Conservation (phyloP, 768 basidiomycete genomes). For the Trametes sanguinea region DNA sequence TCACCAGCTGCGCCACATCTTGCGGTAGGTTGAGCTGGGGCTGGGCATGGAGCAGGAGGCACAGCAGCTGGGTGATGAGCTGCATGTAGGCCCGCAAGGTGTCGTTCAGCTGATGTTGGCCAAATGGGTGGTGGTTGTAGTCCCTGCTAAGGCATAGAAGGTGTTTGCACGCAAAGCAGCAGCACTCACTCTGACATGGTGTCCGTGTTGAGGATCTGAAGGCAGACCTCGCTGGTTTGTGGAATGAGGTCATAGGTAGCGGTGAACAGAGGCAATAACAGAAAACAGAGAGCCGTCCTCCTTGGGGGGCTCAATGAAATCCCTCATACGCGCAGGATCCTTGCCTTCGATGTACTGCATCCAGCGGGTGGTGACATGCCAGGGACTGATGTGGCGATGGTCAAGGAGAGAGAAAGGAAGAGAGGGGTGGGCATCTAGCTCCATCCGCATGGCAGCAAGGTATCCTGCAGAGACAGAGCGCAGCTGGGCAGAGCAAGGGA, state of each 20-base stretch:
- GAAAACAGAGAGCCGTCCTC: constrained; percentile 1
- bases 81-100: constrained; percentile 3
- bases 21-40: neutral
- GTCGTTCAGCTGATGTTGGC: constrained; percentile 6
- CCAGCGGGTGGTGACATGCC: no score
- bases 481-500: no score
- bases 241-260: neutral
- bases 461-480: no score
- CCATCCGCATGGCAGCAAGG: neutral
- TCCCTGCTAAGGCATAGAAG: neutral
- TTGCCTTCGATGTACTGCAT: no score
- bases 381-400: constrained; percentile 7
- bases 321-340: no score
- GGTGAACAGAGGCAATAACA: neutral
- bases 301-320: no score
- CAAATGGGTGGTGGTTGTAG: constrained; percentile 2
- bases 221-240: no score
- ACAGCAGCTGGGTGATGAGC: constrained; percentile 1
- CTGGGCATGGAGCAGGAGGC: neutral
- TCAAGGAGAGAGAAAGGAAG: constrained; percentile 1
- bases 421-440: neutral
- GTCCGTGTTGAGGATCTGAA: no score
- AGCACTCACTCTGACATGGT: neutral
- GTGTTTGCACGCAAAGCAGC: neutral
- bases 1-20: neutral